Evolutionary conservation across 2,329 filamentous ascomycete species (phyloP), one percentile per base, ranked within the genome.

Genomic region (Chaetomiaceae sp.): DNA sequence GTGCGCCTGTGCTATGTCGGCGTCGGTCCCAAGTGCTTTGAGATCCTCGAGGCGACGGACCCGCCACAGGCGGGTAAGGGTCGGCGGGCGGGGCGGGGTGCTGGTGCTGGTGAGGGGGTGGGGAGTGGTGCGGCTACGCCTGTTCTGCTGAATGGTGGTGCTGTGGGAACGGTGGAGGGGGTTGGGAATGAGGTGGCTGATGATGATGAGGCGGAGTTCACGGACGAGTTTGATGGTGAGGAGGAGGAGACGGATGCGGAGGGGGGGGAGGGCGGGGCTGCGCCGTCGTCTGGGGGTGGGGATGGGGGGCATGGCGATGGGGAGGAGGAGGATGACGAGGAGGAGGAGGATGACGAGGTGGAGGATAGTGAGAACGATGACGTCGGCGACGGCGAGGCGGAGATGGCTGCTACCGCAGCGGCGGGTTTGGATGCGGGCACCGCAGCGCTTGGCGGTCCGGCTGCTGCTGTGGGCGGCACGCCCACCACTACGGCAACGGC

Each of bases 1-100:
- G 77, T 90, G 20, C 81, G 84, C 58, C 72, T 93, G 12, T 87
- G 82, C 63, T 91, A 90, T 59, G 75, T 91, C 56, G 88, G 84
- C 15, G 78, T 93, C 44, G 74, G 75, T n/a, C 71, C 70, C 33
- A 90, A 89, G 63, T 93, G 88, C 64, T 93, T 86, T 59, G 87
- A 93, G 62, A 84, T 93, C 26, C 66, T 89, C 7, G 87, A 93
- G 62, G 3, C 30, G 12, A 14, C n/a, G 30, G 15, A 14, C 24
- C 15, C 12, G 7, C 12, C 17, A 11, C 33, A 5, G 18, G 6
- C 32, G n/a, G 29, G 32, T 20, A 24, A 10, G 18, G 14, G 9
- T n/a, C n/a, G n/a, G n/a, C n/a, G n/a, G n/a, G n/a, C n/a, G n/a
- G n/a, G n/a, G n/a, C n/a, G n/a, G n/a, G n/a, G n/a, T n/a, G n/a